A percentile compares a stretch with the other conserved stretches of the same genome.
phyloP scores from a whole-genome alignment of 495 filamentous ascomycete genomes.

The Podospora appendiculata region DNA sequence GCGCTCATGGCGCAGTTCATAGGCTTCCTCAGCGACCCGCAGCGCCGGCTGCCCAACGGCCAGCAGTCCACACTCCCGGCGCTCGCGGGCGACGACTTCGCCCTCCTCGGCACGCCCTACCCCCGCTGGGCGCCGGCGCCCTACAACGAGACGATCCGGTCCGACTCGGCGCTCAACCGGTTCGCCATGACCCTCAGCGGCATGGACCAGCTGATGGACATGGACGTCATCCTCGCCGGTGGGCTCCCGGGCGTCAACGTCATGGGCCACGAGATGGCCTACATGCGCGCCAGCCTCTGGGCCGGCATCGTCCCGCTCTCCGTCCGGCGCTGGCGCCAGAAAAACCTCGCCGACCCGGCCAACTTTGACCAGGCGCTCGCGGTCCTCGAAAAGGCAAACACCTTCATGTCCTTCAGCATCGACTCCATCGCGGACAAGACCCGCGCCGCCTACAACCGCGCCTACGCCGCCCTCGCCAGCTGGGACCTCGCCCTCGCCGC shows the following conservation, averaged over 20 bases:
- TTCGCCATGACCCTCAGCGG: constrained; percentile 5
- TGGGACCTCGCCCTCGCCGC: constrained; percentile 10
- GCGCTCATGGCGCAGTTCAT: too few species aligned
- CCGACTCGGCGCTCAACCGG: constrained; percentile 1
- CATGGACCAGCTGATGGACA: not conserved
- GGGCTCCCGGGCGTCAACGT: not conserved
- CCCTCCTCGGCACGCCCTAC: constrained; percentile 3
- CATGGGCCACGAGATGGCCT: constrained; percentile 4
- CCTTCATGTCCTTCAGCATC: constrained; percentile 6
- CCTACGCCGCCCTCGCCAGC: constrained; percentile 2
- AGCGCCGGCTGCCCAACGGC: too few species aligned
- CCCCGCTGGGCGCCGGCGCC: constrained; percentile 12
- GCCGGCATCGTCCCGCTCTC: constrained; percentile 7
- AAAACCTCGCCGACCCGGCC: constrained; percentile 4
- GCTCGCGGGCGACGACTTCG: not conserved
- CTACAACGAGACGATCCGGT: constrained; percentile 7
- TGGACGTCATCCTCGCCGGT: not conserved
- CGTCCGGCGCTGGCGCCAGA: constrained; percentile 9
- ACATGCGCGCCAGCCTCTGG: constrained; percentile 4
- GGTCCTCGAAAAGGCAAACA: constrained; percentile 1
- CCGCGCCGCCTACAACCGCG: constrained; percentile 5
- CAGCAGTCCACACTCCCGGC: too few species aligned
- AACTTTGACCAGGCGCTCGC: constrained; percentile 9
- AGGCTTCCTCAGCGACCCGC: too few species aligned
- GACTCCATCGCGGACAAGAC: not conserved